Conservation (phyloP, 257 asterid genomes). For the Ilex aquifolium region DNA sequence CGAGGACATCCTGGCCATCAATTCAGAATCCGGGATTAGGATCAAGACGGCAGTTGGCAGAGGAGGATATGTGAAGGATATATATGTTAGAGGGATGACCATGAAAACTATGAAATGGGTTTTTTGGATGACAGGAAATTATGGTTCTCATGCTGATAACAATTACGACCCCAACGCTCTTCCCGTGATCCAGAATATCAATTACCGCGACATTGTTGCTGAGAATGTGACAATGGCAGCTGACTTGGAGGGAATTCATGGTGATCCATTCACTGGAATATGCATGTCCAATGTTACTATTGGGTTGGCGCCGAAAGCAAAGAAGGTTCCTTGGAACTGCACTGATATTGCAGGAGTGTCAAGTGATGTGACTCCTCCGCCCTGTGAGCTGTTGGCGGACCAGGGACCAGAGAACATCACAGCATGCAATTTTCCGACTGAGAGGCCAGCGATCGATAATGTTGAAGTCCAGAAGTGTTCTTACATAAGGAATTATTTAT, state of each 20-base stretch:
- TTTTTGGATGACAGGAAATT: conserved; percentile 93
- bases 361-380: conserved; percentile 63
- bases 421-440: conserved; percentile 56
- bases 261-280: conserved; percentile 54
- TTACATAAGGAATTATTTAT: conserved; percentile 36
- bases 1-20: conserved; percentile 66
- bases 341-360: conserved; percentile 68
- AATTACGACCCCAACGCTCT: conserved; percentile 81
- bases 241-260: conserved; percentile 49
- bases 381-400: conserved; percentile 51
- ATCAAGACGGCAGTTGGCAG: conserved; percentile 83
- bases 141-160: conserved; percentile 82
- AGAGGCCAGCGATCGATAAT: conserved; percentile 45
- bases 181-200: conserved; percentile 75
- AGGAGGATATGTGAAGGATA: conserved; percentile 82
- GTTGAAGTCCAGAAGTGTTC: conserved; percentile 48
- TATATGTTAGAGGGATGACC: conserved; percentile 59
- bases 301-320: conserved; percentile 47
- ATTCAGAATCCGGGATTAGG: conserved; percentile 81
- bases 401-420: conserved; percentile 21
- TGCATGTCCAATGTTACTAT: conserved; percentile 79
- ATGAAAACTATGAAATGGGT: conserved; percentile 95
- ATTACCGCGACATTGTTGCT: conserved; percentile 72
- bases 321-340: conserved; percentile 82
- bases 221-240: conserved; percentile 87